Base-by-base conservation (phyloP, 225 moss, liverwort and hornwort genomes). In the Sphagnum contortum region DNA sequence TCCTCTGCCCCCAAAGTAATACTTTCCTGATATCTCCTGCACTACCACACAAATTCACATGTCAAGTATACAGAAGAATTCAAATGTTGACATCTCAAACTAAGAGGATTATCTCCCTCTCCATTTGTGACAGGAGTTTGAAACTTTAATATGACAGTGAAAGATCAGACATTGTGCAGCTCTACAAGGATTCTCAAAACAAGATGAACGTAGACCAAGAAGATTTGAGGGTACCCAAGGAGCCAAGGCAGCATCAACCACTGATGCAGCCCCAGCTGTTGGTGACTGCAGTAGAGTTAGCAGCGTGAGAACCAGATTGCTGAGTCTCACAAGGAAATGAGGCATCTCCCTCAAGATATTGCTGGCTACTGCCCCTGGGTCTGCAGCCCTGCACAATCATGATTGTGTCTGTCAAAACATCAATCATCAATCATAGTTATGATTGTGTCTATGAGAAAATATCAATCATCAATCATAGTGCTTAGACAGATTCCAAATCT, bases 301-400 rank as follows among this genome's bases (percentile, higher is more conserved):
- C 8, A 81, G 61, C 7, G 57, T 64, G 45, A 87, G 74, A 48
- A 76, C 79, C 67, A 79, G 9, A 51, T 47, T 71, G 56, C 75
- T 68, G n/a, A 85, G 50, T 3, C 62, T 59, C 7, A 68, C 80
- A n/a, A 96, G 81, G 81, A 86, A 80, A 12, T 48, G 29, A 47
- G 92, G 92, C 14, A 92, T 68, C 76, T 92, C 90, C 70, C 75
- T 84, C 69, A 96, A 48, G 3, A 96, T 83, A 45, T 79, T 83
- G 13, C 92, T 96, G 64, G 67, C 69, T 48, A 90, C 92, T 61
- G 65, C 70, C 14, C 92, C 96, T 54, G 96, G 96, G 70, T 96
- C 92, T 67, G 84, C 94, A 51, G 86, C 89, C 75, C 84, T 84
- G 84, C 63, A 64, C 63, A 54, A 60, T 7, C 7, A 13, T 2